These are phyloP conservation scores for Termitomyces sp. DNA, from an alignment of 768 basidiomycete genomes.

Conservation along the genomic window DNA sequence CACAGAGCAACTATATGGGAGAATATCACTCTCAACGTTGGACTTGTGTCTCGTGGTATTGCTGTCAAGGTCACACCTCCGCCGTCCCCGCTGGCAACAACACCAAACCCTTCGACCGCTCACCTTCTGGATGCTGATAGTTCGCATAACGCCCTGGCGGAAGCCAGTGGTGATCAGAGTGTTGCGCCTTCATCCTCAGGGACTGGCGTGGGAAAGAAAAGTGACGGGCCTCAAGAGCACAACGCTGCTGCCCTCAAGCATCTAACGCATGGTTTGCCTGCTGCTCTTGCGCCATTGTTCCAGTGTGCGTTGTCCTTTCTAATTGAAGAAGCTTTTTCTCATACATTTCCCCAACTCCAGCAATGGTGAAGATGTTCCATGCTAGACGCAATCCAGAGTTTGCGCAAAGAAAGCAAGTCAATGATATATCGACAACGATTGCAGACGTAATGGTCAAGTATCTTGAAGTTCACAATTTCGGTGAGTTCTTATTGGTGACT, in stretches of 20 bases:
- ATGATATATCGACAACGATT: constrained; percentile 59
- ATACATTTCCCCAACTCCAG: constrained; percentile 27
- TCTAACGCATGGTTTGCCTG: constrained; percentile 72
- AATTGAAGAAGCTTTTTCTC: neutral
- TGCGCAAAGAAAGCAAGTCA: constrained; percentile 72
- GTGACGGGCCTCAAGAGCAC: constrained; percentile 43
- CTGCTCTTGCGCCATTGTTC: constrained; percentile 74
- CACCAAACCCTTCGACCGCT: constrained; percentile 35
- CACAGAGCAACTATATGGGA: constrained; percentile 86
- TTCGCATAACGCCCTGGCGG: constrained; percentile 21
- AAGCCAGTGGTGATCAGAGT: constrained; percentile 3
- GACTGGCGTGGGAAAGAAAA: constrained; percentile 21
- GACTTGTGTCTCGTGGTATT: constrained; percentile 48
- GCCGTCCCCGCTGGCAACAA: constrained; percentile 40
- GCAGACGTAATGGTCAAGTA: constrained; percentile 72
- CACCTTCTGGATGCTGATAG: constrained; percentile 34
- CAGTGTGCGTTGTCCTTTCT: constrained; percentile 49
- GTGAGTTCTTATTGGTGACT: constrained; percentile 34
- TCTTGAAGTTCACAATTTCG: constrained; percentile 43
- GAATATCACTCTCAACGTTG: constrained; percentile 70
- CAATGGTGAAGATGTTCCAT: constrained; percentile 84
- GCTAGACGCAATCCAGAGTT: constrained; percentile 72
- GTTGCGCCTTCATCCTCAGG: neutral
- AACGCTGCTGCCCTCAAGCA: constrained; percentile 79
- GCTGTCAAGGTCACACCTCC: constrained; percentile 36